These are phyloP conservation scores for Teratosphaeria zuluensis DNA, from an alignment of 2,329 filamentous ascomycete genomes.

Conservation along the genomic window DNA sequence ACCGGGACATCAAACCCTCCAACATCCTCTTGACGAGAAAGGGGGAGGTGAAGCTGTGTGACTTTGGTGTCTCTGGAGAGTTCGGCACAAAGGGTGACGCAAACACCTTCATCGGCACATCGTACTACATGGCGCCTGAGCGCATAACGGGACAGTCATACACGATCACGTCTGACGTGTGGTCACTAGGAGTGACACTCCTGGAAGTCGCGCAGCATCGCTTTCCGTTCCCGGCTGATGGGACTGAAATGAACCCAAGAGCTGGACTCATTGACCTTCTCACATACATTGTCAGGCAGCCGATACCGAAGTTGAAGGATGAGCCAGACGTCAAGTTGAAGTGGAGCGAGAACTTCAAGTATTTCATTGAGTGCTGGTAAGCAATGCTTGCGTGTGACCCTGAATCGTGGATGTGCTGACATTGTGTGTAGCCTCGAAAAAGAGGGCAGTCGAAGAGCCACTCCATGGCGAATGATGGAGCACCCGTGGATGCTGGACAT, in stretches of 20 bases:
- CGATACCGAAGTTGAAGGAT: constrained; percentile 90
- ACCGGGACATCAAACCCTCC: constrained; percentile 96
- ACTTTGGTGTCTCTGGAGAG: constrained; percentile 95
- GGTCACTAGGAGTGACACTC: constrained; percentile 91
- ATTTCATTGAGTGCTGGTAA: constrained; percentile 98
- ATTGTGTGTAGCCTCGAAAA: constrained; percentile 68
- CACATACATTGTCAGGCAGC: constrained; percentile 94
- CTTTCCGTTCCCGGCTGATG: constrained; percentile 95
- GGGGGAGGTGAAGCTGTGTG: constrained; percentile 93
- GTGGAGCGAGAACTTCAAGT: constrained; percentile 97
- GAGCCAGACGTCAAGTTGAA: constrained; percentile 67
- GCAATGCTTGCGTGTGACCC: constrained; percentile 29
- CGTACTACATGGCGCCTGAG: constrained; percentile 98
- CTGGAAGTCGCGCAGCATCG: constrained; percentile 99
- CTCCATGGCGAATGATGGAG: constrained; percentile 97
- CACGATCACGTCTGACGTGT: constrained; percentile 97
- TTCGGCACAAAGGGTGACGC: constrained; percentile 98
- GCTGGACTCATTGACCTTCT: constrained; percentile 89
- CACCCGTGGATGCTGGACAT: constrained; percentile 99
- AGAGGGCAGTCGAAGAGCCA: constrained; percentile 74
- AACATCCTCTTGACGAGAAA: constrained; percentile 91
- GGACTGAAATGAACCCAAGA: constrained; percentile 86
- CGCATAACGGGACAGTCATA: constrained; percentile 96
- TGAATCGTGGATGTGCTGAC: background rate
- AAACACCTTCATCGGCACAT: constrained; percentile 97